Evolutionary conservation across 495 filamentous ascomycete genomes (phyloP), one percentile per base, ranked within the genome.

Genomic region (Lophiostoma macrostomum): DNA sequence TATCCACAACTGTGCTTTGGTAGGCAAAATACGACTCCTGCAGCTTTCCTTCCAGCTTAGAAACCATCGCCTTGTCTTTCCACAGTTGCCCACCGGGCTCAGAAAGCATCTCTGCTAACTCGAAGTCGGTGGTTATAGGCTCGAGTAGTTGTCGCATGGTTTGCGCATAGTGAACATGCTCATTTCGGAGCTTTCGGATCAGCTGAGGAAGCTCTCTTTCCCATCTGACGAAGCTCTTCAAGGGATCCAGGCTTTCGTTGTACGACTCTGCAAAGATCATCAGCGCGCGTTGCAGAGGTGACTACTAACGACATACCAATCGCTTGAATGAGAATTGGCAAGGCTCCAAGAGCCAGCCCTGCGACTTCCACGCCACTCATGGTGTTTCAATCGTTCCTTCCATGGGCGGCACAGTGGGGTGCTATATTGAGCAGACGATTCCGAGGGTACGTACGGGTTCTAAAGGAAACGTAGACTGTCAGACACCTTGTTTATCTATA

Each of bases 1-100:
- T 60, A 42, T 64, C 60, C 22, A 28, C 27, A 16, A 64, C 57
- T 25, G 51, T 64, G 42, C 37, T 40, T 36, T 57, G 55, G 30
- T 64, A 64, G 14, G 60, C 60, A 11, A 43, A n/a, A 31, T 42
- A 64, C 20, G 60, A 64, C 20, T 64, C 60, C 30, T 52, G 48
- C 12, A 64, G 55, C 41, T 53, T 55, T 8, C 60, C 50, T 18
- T 53, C 14, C 3, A 64, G 51, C 35, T 52, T 60, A 20, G 19
- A 16, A 8, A 48, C 40, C 50, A 64, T 60, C 0, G 28, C 16
- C 16, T 49, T 22, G 25, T 59, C 51, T 41, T 59, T 64, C 60
- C 60, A 64, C 16, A 53, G 20, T 19, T 45, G 44, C 25, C 50
- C 60, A 31, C 41, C 41, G 12, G 60, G 55, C 2, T 59, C 41